Percentiles rank a stretch among this genome's conserved stretches.
Evolutionary conservation across 2,329 filamentous ascomycete species (phyloP).

Genomic region (Aschersonia sp.): DNA sequence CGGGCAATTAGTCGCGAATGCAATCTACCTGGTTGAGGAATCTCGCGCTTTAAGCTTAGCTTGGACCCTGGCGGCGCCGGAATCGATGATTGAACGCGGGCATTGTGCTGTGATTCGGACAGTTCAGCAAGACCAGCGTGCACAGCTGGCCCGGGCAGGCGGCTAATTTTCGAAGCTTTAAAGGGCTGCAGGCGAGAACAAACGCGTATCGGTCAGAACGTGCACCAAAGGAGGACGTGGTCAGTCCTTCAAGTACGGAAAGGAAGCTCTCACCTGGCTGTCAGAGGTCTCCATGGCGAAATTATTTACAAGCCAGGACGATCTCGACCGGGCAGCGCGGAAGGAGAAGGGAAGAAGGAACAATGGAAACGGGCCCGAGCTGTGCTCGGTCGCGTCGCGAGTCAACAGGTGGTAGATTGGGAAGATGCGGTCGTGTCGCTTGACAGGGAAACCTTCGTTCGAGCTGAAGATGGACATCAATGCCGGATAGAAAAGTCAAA

Average conservation of each 20-base stretch:
- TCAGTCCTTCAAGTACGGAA: neutral
- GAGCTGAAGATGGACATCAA: neutral
- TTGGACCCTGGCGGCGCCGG: slow-evolving; percentile 23
- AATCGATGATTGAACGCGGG: slow-evolving; percentile 28
- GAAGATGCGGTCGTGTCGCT: slow-evolving; percentile 11
- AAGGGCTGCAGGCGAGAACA: slow-evolving; percentile 11
- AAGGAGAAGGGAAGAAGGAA: neutral
- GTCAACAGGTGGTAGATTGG: neutral
- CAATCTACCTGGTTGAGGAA: slow-evolving; percentile 25
- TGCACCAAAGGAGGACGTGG: neutral
- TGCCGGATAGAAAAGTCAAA: neutral
- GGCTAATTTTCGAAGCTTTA: slow-evolving; percentile 16
- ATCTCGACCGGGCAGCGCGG: neutral
- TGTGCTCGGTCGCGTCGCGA: slow-evolving; percentile 12
- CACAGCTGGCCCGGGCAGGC: slow-evolving; percentile 15
- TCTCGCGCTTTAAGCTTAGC: slow-evolving; percentile 33
- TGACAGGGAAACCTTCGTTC: slow-evolving; percentile 1
- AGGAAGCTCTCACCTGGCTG: slow-evolving; percentile 12
- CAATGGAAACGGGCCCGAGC: slow-evolving; percentile 9
- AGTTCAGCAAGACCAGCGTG: slow-evolving; percentile 32
- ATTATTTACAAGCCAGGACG: slow-evolving; percentile 9
- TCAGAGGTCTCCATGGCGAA: slow-evolving; percentile 18
- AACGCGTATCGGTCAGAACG: neutral
- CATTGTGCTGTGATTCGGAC: slow-evolving; percentile 45
- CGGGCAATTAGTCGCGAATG: neutral